Conservation (phyloP, 441 rosid species). For the Mallotus repandus region DNA sequence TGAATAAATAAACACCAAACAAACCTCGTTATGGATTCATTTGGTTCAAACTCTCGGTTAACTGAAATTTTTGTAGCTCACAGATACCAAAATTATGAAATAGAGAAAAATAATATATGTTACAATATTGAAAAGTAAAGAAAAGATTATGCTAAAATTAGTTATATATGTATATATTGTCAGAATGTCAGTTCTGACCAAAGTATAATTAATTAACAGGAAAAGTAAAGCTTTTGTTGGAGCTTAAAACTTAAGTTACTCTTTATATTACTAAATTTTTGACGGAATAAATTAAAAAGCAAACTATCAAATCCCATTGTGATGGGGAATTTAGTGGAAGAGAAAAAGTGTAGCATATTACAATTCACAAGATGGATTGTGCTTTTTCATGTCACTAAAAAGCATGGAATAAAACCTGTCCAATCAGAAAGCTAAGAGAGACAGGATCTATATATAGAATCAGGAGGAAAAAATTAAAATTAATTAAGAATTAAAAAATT, state of each 20-base stretch:
- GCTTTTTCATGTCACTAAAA: not conserved
- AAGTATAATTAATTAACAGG: not conserved
- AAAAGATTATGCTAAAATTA: not conserved
- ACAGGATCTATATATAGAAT: too few relatives aligned
- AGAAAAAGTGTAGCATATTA: not conserved
- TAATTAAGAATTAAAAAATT: too few relatives aligned
- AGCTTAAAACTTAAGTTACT: constrained; percentile 32
- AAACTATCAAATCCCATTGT: not conserved
- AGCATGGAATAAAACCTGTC: not conserved
- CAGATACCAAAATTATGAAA: not conserved
- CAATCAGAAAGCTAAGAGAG: constrained; percentile 6
- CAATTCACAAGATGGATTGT: not conserved
- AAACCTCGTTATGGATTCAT: too few relatives aligned
- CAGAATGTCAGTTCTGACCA: not conserved
- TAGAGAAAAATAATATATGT: not conserved
- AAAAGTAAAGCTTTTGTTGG: constrained; percentile 15
- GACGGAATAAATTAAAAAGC: too few relatives aligned
- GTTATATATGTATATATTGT: not conserved
- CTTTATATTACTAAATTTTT: not conserved
- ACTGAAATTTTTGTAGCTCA: too few relatives aligned
- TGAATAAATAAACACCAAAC: too few relatives aligned
- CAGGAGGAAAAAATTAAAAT: too few relatives aligned
- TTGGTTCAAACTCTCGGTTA: too few relatives aligned
- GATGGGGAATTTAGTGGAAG: not conserved
- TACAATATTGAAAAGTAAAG: too few relatives aligned